phyloP scores from a whole-genome alignment of 2,329 filamentous ascomycete species.

The Neurospora sp. region DNA sequence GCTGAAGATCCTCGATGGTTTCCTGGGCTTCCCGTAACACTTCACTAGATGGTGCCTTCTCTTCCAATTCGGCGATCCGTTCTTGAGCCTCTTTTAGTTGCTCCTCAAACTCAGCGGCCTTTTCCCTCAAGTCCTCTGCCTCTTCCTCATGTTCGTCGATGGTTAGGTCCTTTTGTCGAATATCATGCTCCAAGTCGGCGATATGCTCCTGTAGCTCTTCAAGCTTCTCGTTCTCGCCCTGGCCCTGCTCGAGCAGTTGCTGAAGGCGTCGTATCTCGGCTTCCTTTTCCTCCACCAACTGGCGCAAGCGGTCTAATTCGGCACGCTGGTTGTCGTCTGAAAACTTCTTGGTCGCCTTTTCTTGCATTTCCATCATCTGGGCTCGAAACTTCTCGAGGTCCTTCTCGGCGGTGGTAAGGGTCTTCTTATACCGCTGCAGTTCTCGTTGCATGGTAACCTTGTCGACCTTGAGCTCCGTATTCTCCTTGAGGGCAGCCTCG shows the following conservation, averaged over 20 bases:
- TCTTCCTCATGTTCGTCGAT: constrained; percentile 69
- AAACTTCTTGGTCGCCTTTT: constrained; percentile 68
- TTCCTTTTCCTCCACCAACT: constrained; percentile 46
- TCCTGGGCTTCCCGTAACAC: constrained; percentile 47
- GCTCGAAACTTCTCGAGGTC: constrained; percentile 76
- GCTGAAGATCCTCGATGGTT: constrained; percentile 49
- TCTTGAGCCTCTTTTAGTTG: constrained; percentile 32
- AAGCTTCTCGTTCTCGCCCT: constrained; percentile 46
- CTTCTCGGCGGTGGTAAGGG: constrained; percentile 69
- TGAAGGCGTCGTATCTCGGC: constrained; percentile 51
- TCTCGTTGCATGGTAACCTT: constrained; percentile 84
- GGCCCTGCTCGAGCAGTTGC: constrained; percentile 45
- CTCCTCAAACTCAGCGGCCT: constrained; percentile 36
- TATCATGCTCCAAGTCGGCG: constrained; percentile 62
- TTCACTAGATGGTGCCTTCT: constrained; percentile 40
- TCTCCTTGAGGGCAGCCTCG: constrained; percentile 81
- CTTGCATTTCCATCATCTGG: constrained; percentile 73
- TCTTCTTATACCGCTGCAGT: constrained; percentile 76
- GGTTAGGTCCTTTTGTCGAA: constrained; percentile 64
- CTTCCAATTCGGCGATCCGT: constrained; percentile 44
- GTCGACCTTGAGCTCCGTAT: constrained; percentile 91
- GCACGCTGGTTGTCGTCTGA: constrained; percentile 58
- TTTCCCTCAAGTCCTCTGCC: constrained; percentile 54
- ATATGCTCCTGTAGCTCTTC: constrained; percentile 65
- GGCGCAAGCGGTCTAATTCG: constrained; percentile 48